phyloP scores from a whole-genome alignment of 2,329 filamentous ascomycete species.

The Clarireedia monteithiana region DNA sequence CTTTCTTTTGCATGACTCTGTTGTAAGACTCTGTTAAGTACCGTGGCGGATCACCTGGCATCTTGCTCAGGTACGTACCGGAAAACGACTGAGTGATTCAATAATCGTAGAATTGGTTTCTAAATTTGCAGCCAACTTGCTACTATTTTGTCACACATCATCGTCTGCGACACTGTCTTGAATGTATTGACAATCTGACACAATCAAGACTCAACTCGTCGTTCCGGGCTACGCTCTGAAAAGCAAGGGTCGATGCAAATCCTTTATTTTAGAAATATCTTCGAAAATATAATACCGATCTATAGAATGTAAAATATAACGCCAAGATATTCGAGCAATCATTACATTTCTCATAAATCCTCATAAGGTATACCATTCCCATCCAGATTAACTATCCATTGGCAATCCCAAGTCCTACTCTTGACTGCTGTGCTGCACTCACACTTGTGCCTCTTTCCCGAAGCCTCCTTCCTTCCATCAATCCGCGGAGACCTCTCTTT shows the following conservation, averaged over 20 bases:
- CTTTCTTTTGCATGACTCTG: too few relatives aligned
- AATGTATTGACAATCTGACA: too few relatives aligned
- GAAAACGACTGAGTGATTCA: too few relatives aligned
- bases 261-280: neutral
- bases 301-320: conserved; percentile 1
- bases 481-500: conserved; percentile 80
- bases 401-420: conserved; percentile 48
- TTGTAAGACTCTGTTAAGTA: too few relatives aligned
- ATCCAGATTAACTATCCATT: conserved; percentile 1
- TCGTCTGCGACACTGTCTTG: too few relatives aligned
- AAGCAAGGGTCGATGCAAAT: too few relatives aligned
- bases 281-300: neutral
- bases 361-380: conserved; percentile 3
- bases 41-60: too few relatives aligned
- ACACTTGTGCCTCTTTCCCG: conserved; percentile 55
- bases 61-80: too few relatives aligned
- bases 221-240: neutral
- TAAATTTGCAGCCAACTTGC: too few relatives aligned
- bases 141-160: too few relatives aligned
- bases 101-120: too few relatives aligned
- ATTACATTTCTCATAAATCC: conserved; percentile 10
- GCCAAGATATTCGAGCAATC: conserved; percentile 3
- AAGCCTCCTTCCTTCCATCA: conserved; percentile 91
- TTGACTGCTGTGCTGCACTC: conserved; percentile 27
- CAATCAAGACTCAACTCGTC: too few relatives aligned